Percentiles rank a stretch among this genome's conserved stretches.
Evolutionary conservation across 345 rosid species (phyloP).

Genomic region (Cardamine resedifolia): DNA sequence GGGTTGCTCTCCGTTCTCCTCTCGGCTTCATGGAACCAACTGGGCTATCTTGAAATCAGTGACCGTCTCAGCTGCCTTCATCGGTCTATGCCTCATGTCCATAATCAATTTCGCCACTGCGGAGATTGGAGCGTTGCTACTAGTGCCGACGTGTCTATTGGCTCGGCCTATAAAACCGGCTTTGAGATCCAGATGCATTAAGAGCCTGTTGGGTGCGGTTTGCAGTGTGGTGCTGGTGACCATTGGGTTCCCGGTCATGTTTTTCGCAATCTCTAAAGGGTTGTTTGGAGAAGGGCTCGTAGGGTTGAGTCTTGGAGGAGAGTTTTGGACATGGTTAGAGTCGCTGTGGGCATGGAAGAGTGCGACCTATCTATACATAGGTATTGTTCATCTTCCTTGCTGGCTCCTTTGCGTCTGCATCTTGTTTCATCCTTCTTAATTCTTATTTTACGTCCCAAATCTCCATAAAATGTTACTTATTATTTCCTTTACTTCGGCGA

Average conservation of each 20-base stretch:
- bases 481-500: background rate
- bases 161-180: constrained; percentile 65
- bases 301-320: constrained; percentile 48
- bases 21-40: constrained; percentile 40
- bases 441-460: constrained; percentile 7
- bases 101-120: constrained; percentile 91
- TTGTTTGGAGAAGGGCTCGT: constrained; percentile 43
- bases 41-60: constrained; percentile 83
- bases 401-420: constrained; percentile 56
- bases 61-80: constrained; percentile 70
- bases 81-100: constrained; percentile 86
- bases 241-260: constrained; percentile 63
- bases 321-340: constrained; percentile 87
- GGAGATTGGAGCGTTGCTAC: constrained; percentile 75
- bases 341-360: constrained; percentile 93
- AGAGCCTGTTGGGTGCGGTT: constrained; percentile 43
- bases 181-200: constrained; percentile 41
- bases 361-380: constrained; percentile 85
- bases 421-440: constrained; percentile 54
- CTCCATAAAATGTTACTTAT: background rate
- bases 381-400: constrained; percentile 85
- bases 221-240: constrained; percentile 53
- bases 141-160: constrained; percentile 81
- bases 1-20: constrained; percentile 46
- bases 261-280: constrained; percentile 52